phyloP scores from a whole-genome alignment of 345 rosid genomes.

The Brassica cretica region DNA sequence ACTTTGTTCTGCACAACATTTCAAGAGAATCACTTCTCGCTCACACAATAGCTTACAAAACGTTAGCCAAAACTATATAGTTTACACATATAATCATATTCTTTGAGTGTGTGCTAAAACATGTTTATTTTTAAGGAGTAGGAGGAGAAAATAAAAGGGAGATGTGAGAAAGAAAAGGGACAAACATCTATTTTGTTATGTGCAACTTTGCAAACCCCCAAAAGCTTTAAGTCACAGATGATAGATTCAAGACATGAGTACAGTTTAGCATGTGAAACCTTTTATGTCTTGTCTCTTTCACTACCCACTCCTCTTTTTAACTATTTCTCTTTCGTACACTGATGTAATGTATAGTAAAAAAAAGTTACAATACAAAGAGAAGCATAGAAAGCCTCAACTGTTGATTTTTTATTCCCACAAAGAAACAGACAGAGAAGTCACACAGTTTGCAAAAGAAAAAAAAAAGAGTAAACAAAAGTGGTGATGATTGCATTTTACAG shows the following conservation, averaged over 20 bases:
- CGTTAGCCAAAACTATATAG: background rate
- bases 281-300: slow-evolving; percentile 38
- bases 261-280: slow-evolving; percentile 36
- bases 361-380: background rate
- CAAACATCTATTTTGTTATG: background rate
- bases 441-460: background rate
- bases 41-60: background rate
- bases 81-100: slow-evolving; percentile 4
- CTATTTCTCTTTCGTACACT: slow-evolving; percentile 31
- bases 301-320: slow-evolving; percentile 27
- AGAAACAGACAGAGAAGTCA: slow-evolving; percentile 7
- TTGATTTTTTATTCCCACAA: slow-evolving; percentile 15
- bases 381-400: slow-evolving; percentile 11
- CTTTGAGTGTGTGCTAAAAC: background rate
- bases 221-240: slow-evolving; percentile 17
- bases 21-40: slow-evolving; percentile 1
- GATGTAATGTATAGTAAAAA: background rate
- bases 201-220: slow-evolving; percentile 18
- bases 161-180: background rate
- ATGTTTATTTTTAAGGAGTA: background rate
- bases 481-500: slow-evolving; percentile 27
- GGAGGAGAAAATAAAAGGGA: background rate
- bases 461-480: slow-evolving; percentile 10
- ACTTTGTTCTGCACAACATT: slow-evolving; percentile 20
- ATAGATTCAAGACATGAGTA: slow-evolving; percentile 23